Evolutionary conservation across 805 yeast species (phyloP).

Genomic region (Myxozyma kluyveri): DNA sequence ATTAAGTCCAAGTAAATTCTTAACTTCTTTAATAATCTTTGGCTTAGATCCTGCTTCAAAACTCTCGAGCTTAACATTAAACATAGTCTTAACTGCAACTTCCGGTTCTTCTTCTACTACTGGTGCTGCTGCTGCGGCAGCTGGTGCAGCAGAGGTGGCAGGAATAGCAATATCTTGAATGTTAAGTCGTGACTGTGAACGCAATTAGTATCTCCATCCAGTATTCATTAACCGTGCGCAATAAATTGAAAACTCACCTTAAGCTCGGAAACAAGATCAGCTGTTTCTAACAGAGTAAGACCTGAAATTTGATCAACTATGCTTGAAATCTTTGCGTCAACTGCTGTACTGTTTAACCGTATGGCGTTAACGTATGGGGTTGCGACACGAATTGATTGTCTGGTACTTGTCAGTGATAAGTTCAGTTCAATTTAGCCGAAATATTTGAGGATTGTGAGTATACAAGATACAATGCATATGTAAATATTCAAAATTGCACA

Average conservation of each 20-base stretch:
- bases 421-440: neutral
- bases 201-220: neutral
- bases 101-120: slow-evolving; percentile 73
- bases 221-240: neutral
- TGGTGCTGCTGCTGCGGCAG: slow-evolving; percentile 64
- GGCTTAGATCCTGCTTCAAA: slow-evolving; percentile 95
- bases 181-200: slow-evolving; percentile 59
- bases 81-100: slow-evolving; percentile 84
- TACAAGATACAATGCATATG: too few species aligned
- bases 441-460: too few species aligned
- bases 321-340: slow-evolving; percentile 77
- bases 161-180: slow-evolving; percentile 87
- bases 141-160: slow-evolving; percentile 57
- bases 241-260: slow-evolving; percentile 39
- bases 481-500: too few species aligned
- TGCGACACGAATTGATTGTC: slow-evolving; percentile 1
- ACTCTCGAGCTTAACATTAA: slow-evolving; percentile 85
- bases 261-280: slow-evolving; percentile 68
- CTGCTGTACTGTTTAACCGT: slow-evolving; percentile 44
- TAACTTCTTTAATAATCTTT: slow-evolving; percentile 95
- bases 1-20: slow-evolving; percentile 83
- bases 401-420: neutral
- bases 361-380: slow-evolving; percentile 3
- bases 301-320: slow-evolving; percentile 90
- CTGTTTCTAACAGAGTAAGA: slow-evolving; percentile 88